Evolutionary conservation across 306 rosid genomes (phyloP), one percentile per base, ranked within the genome.

Genomic region (Dalbergia cochinchinensis): DNA sequence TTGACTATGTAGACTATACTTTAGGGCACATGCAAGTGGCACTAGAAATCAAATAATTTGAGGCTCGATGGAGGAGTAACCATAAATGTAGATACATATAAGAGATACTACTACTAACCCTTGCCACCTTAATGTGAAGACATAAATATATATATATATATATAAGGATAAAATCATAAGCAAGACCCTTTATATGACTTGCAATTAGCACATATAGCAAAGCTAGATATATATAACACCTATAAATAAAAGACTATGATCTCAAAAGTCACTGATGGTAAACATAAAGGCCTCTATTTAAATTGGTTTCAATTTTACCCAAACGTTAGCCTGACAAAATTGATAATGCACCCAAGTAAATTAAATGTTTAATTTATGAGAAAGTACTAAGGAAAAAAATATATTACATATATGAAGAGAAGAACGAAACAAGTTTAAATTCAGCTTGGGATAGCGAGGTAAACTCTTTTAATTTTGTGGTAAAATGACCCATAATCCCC

Each of bases 1-100:
- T 72, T 35, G 67, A 44, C 78, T 69, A 61, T 26, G 33, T 39
- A 76, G 67, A 26, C 68, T 35, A 11, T 11, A 41, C 82, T 70
- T 82, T 82, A 76, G 73, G 60, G 67, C 82, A 68, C 51, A 63
- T 76, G 50, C 73, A 51, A 39, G 73, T n/a, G 67, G 53, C 50
- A 51, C 72, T 41, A 39, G 69, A 68, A 22, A 76, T 37, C 9
- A 47, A 42, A 7, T 33, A 18, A 62, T 69, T 60, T 11, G 66
- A 76, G 69, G 67, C 61, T 19, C 26, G 31, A 26, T 1, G 31
- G 16, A 34, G 16, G n/a, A 26, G 26, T 10, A 37, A 20, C 44
- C 19, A 58, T 80, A 50, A 55, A 14, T 76, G 44, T 51, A 50
- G 53, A 26, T 1, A 26, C 31, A 26, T 26, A 37, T 15, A 74